Conservation (phyloP, 257 asterid species). For the Agastache rugosa region DNA sequence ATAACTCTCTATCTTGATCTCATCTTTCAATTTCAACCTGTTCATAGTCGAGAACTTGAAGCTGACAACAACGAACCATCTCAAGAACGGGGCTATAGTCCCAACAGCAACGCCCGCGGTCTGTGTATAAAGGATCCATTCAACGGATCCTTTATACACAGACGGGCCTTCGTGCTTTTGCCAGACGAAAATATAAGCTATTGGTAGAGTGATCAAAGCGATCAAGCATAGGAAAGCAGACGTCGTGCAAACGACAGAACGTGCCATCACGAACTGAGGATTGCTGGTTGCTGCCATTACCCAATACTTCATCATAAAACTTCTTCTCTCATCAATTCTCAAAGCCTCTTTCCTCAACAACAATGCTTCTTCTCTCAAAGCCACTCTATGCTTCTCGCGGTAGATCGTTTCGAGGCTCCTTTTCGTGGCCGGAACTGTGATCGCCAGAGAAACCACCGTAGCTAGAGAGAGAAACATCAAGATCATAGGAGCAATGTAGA, state of each 20-base stretch:
- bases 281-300: constrained; percentile 27
- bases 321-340: neutral
- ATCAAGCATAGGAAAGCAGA: constrained; percentile 29
- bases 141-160: neutral
- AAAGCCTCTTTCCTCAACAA: neutral
- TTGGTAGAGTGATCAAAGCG: neutral
- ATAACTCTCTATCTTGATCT: neutral
- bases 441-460: constrained; percentile 23
- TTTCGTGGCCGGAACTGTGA: constrained; percentile 30
- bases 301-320: constrained; percentile 33
- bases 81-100: neutral
- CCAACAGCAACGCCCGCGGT: neutral
- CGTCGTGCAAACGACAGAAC: constrained; percentile 31
- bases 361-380: neutral
- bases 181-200: neutral
- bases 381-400: constrained; percentile 20
- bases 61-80: constrained; percentile 9
- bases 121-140: constrained; percentile 12
- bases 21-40: neutral
- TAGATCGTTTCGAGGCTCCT: constrained; percentile 24
- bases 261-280: constrained; percentile 45
- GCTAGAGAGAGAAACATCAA: constrained; percentile 27
- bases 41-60: neutral
- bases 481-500: neutral
- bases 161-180: neutral